Evolutionary conservation across 2,329 filamentous ascomycete species (phyloP), one percentile per base, ranked within the genome.

Genomic region (Epichloe gansuensis): DNA sequence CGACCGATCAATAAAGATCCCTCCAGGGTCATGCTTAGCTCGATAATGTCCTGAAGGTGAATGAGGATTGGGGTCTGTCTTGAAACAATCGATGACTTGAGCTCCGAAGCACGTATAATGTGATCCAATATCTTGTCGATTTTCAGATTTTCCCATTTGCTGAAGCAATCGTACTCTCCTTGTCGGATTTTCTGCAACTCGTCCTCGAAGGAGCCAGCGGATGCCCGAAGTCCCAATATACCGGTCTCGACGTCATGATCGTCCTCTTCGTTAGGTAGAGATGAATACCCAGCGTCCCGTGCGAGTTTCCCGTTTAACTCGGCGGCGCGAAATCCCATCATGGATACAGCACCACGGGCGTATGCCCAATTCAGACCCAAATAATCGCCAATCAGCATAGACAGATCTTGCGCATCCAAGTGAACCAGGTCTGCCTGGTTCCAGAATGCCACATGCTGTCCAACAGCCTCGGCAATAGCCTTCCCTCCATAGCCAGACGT

Each of bases 11-110:
- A 77, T 23, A 78, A 75, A 2, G 78, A 74, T 11, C 89, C 88
- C 53, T 88, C 81, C 5, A 77, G 66, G 1, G 85, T 83, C 61
- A 78, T 77, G 59, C 77, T 80, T 8, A 98, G 74, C 56, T 94
- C 87, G 50, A 86, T 81, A 61, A 89, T 86, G 64, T 97, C 88
- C 63, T 86, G 80, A 12, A 95, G 71, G 59, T 88, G 88, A 40
- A 94, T 74, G 53, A 97, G 82, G 7, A 89, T 74, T 25, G 74
- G 74, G 23, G 64, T 74, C 25, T 21, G 47, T n/a, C 23, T 9
- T 63, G 60, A 63, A 59, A 63, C 60, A 6, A 57, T 46, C 31
- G 57, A 58, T 21, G 64, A 57, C 52, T 66, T 69, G 21, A 62
- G 52, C 27, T 75, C 68, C 4, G 73, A 71, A 2, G 74, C 71